A percentile compares a stretch with the other conserved stretches of the same genome.
phyloP scores from a whole-genome alignment of 176 grass and related monocot genomes.

The Raddia guianensis region DNA sequence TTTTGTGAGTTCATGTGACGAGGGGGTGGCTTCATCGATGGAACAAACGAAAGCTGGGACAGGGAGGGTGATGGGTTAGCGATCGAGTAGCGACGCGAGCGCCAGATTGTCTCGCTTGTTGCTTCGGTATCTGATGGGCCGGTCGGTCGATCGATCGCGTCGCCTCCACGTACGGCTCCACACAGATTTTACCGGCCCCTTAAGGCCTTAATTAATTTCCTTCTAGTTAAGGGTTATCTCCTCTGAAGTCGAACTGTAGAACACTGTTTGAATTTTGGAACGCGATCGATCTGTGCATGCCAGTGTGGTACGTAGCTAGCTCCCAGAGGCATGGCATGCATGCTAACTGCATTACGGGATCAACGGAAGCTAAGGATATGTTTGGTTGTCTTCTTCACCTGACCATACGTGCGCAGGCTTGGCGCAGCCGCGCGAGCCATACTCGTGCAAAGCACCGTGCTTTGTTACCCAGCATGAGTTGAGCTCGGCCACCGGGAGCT shows the following conservation, averaged over 20 bases:
- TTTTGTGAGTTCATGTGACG: slow-evolving; percentile 39
- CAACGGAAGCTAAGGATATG: not conserved
- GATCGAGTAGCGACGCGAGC: slow-evolving; percentile 11
- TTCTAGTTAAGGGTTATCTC: not conserved
- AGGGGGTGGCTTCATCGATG: slow-evolving; percentile 40
- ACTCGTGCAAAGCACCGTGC: too few species aligned
- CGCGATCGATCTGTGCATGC: not conserved
- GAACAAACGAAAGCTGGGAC: slow-evolving; percentile 36
- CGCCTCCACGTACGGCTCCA: too few species aligned
- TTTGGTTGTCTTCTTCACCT: too few species aligned
- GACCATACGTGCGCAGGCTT: too few species aligned
- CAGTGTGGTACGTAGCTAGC: not conserved
- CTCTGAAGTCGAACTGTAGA: not conserved
- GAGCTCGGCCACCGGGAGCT: too few species aligned
- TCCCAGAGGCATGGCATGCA: not conserved
- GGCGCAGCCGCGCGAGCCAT: too few species aligned
- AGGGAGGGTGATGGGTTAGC: slow-evolving; percentile 21
- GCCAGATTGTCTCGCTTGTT: slow-evolving; percentile 21
- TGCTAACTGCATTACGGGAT: not conserved
- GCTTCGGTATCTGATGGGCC: not conserved
- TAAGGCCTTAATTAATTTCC: not conserved
- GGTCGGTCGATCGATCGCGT: not conserved
- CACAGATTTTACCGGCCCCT: slow-evolving; percentile 18
- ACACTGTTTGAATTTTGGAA: not conserved
- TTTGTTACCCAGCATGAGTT: too few species aligned